Evolutionary conservation across 2,329 filamentous ascomycete species (phyloP), one percentile per base, ranked within the genome.

Genomic region (Tolypocladium sp.): DNA sequence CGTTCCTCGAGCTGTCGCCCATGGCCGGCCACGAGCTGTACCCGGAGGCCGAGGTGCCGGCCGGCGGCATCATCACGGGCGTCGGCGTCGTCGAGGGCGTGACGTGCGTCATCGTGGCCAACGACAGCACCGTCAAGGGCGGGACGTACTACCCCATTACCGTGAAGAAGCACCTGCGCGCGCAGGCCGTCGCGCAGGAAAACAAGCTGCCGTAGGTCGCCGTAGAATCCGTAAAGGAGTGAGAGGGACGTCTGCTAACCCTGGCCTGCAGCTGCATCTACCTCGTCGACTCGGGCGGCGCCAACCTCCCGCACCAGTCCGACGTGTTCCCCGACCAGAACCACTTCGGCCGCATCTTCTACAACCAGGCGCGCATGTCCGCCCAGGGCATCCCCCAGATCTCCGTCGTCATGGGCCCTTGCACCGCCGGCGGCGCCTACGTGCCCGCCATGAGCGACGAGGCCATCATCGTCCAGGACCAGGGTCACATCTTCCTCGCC

Each of bases 371-470:
- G 3, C 82, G 91, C 68, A 96, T 97, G 92, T 94, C 90, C 65
- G 83, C 89, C 2, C 77, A 87, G 65, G 91, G 92, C 5, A 96
- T 97, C 62, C 93, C 93, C 1, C 93, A 97, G 70, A 89, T 99
- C 66, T 88, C 91, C 12, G 91, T 97, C 2, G 93, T 99, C 54
- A 97, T 99, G 93, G 93, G 93, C 0, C 90, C 93, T 51, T 99
- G 94, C 76, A 99, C 94, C 1, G 93, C 93, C 2, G 93, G 93
- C 56, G 93, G 93, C 55, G 93, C 93, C 30, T 97, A 99, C 71
- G 92, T 97, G 13, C 93, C 93, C 13, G 91, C 91, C 68, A 97
- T 99, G 93, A 93, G 90, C 61, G 94, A 97, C 71, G 94, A 97
- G 80, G 92, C 86, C 70, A 97, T 99, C 73, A 97, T 99, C 64